These are phyloP conservation scores for Pseudogymnoascus pannorum DNA, from an alignment of 2,329 filamentous ascomycete genomes.

Conservation along the genomic window DNA sequence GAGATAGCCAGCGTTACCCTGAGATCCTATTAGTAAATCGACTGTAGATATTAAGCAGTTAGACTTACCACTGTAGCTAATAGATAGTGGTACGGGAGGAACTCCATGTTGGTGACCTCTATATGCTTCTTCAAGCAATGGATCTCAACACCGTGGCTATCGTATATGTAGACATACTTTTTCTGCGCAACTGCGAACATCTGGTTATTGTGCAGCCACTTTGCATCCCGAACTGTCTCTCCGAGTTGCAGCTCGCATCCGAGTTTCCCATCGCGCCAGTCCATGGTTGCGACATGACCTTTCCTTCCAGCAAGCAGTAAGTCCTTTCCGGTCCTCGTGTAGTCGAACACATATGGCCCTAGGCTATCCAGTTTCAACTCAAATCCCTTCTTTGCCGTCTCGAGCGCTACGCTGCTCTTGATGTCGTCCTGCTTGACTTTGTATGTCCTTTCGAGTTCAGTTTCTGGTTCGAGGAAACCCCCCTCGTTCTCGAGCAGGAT, in stretches of 20 bases:
- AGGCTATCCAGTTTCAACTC: constrained; percentile 76
- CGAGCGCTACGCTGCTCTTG: constrained; percentile 61
- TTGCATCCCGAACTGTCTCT: constrained; percentile 83
- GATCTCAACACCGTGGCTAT: constrained; percentile 80
- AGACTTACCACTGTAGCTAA: constrained; percentile 70
- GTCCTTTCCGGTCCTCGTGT: constrained; percentile 81
- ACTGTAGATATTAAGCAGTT: not conserved
- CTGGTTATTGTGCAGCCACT: constrained; percentile 92
- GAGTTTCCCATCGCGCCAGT: constrained; percentile 88
- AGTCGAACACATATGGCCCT: constrained; percentile 84
- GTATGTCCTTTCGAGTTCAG: constrained; percentile 84
- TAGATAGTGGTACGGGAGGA: constrained; percentile 92
- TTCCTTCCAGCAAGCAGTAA: constrained; percentile 81
- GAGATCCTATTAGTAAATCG: constrained; percentile 15
- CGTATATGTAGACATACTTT: constrained; percentile 96
- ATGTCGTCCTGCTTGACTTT: constrained; percentile 89
- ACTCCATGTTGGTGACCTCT: constrained; percentile 90
- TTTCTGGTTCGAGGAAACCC: constrained; percentile 83
- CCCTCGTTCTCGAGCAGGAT: constrained; percentile 81
- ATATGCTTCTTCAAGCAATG: constrained; percentile 86
- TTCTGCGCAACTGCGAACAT: constrained; percentile 94
- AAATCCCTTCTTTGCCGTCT: constrained; percentile 88
- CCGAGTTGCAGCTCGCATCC: constrained; percentile 85
- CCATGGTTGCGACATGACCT: constrained; percentile 92
- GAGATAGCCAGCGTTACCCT: constrained; percentile 74